Conservation (phyloP, 768 basidiomycete species). For the Boletus barrowsii region DNA sequence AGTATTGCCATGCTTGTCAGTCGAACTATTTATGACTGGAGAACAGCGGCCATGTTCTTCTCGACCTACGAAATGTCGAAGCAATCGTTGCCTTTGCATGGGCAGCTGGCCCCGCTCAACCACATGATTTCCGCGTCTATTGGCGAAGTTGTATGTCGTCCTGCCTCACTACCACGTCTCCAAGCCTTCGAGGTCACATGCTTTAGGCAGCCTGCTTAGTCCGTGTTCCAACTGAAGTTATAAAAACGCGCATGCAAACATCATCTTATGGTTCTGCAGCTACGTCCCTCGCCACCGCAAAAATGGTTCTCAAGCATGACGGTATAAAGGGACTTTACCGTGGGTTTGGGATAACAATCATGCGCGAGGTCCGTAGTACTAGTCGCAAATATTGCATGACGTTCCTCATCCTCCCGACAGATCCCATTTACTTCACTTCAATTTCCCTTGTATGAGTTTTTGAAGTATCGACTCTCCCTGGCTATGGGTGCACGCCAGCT, state of each 20-base stretch:
- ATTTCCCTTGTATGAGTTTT: conserved; percentile 90
- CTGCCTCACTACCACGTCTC: conserved; percentile 6
- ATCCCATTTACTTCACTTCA: conserved; percentile 96
- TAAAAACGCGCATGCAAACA: conserved; percentile 91
- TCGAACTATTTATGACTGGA: background rate
- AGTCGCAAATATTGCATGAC: background rate
- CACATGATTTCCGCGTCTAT: conserved; percentile 59
- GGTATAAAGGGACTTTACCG: conserved; percentile 83
- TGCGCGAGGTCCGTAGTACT: conserved; percentile 49
- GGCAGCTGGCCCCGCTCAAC: conserved; percentile 61
- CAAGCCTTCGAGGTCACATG: conserved; percentile 5
- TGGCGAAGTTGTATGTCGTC: conserved; percentile 50
- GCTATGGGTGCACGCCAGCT: conserved; percentile 53
- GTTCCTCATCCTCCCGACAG: conserved; percentile 39
- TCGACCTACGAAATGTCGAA: conserved; percentile 91
- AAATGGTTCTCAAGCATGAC: conserved; percentile 52
- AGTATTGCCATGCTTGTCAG: conserved; percentile 10
- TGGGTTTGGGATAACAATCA: conserved; percentile 80
- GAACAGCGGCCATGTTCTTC: conserved; percentile 89
- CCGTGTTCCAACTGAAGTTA: conserved; percentile 93
- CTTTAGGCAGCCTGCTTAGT: conserved; percentile 81
- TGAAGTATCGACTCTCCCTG: conserved; percentile 67
- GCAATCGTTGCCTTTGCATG: conserved; percentile 58
- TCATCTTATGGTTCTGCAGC: conserved; percentile 64
- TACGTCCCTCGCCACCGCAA: conserved; percentile 62